Evolutionary conservation across 2,329 filamentous ascomycete species (phyloP).

Genomic region (Pestalotiopsis sp.): DNA sequence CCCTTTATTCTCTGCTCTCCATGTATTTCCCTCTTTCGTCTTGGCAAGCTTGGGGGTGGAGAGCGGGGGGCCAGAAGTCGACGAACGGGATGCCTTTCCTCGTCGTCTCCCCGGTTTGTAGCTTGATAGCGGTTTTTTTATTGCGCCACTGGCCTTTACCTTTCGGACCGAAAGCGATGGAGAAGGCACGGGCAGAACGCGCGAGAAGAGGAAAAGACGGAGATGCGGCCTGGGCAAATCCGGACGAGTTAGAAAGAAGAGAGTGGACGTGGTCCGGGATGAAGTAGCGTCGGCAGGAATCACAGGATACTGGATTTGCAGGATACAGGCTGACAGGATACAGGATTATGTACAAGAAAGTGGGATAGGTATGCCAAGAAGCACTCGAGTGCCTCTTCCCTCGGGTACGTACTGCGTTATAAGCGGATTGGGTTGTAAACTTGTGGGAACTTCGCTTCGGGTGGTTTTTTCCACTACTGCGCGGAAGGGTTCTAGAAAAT

Average conservation of each 20-base stretch:
- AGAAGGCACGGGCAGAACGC: background rate
- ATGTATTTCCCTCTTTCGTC: too few species aligned
- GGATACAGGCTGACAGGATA: too few species aligned
- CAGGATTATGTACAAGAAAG: too few species aligned
- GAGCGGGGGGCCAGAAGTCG: background rate
- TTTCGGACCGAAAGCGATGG: background rate
- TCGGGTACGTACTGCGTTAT: too few species aligned
- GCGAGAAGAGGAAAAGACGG: background rate
- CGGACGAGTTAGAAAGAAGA: background rate
- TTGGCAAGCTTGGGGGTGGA: background rate
- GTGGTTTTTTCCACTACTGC: background rate
- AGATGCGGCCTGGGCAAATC: background rate
- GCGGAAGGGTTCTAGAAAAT: background rate
- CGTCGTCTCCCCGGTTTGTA: background rate
- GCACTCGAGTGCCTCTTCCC: too few species aligned
- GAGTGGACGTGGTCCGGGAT: too few species aligned
- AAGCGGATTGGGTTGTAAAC: too few species aligned
- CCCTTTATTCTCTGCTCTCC: too few species aligned
- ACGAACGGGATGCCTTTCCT: too few species aligned
- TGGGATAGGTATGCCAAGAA: too few species aligned
- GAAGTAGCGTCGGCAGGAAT: too few species aligned
- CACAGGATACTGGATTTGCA: too few species aligned
- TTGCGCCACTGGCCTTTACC: background rate
- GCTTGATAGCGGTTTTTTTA: background rate
- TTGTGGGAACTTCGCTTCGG: background rate